These are phyloP conservation scores for Plasmodium coatneyi DNA, from an alignment of 169 alveolate genomes.

Conservation along the genomic window DNA sequence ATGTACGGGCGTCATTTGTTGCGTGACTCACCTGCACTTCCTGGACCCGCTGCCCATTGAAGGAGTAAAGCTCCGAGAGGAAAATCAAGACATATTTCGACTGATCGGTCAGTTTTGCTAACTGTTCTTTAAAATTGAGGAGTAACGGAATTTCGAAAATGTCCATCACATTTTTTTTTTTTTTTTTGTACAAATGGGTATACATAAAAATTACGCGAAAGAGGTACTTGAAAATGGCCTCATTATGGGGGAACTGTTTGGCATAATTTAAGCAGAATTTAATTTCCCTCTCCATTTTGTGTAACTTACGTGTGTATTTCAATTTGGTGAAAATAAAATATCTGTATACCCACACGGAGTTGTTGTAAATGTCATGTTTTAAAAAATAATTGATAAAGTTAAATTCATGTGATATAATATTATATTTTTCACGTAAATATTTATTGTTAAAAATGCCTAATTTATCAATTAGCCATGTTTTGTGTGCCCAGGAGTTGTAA, in stretches of 20 bases:
- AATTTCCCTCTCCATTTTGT: slow-evolving; percentile 41
- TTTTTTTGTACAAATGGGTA: slow-evolving; percentile 13
- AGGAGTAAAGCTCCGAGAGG: slow-evolving; percentile 53
- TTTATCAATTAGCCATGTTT: slow-evolving; percentile 70
- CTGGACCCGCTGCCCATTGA: slow-evolving; percentile 5
- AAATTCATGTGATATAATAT: slow-evolving; percentile 52
- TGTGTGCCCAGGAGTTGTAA: slow-evolving; percentile 76
- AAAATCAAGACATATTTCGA: slow-evolving; percentile 56
- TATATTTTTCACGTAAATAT: slow-evolving; percentile 32
- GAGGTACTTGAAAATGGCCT: slow-evolving; percentile 60
- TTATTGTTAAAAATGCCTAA: slow-evolving; percentile 22
- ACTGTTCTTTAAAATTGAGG: slow-evolving; percentile 14
- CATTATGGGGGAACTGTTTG: slow-evolving; percentile 50
- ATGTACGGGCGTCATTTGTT: neutral
- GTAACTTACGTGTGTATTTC: slow-evolving; percentile 17
- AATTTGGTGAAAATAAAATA: slow-evolving; percentile 56
- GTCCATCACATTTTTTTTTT: neutral
- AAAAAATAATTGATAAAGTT: slow-evolving; percentile 49
- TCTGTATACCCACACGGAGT: slow-evolving; percentile 74
- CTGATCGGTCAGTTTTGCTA: neutral
- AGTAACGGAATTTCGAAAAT: slow-evolving; percentile 59
- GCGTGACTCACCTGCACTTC: slow-evolving; percentile 16
- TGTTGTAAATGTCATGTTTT: slow-evolving; percentile 63
- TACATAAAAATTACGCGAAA: slow-evolving; percentile 36
- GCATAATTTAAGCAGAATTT: slow-evolving; percentile 45